Conservation (phyloP, 2,329 filamentous ascomycete genomes). For the Polychaeton citri region DNA sequence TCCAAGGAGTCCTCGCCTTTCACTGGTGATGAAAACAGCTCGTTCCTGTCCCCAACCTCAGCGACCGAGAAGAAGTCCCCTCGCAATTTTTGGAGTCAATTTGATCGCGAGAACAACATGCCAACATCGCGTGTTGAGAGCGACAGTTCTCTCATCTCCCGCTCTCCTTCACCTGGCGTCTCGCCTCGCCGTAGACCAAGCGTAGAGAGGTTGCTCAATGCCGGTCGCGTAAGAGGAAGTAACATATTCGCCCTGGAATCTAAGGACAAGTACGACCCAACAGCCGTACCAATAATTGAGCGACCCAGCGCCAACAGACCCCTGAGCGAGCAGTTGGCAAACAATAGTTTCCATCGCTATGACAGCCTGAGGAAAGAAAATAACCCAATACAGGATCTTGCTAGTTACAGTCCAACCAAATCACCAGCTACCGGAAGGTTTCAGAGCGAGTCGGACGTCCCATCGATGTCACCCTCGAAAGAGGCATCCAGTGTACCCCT, state of each 20-base stretch:
- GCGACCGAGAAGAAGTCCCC: slow-evolving; percentile 41
- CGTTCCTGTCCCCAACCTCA: slow-evolving; percentile 11
- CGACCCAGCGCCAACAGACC: slow-evolving; percentile 55
- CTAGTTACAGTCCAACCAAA: slow-evolving; percentile 10
- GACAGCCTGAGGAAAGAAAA: slow-evolving; percentile 32
- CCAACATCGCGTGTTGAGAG: slow-evolving; percentile 49
- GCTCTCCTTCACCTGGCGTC: slow-evolving; percentile 40
- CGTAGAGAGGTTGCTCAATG: slow-evolving; percentile 88
- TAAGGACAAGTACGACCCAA: slow-evolving; percentile 83
- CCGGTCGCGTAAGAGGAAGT: slow-evolving; percentile 94
- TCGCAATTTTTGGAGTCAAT: slow-evolving; percentile 76
- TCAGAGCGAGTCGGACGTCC: slow-evolving; percentile 49
- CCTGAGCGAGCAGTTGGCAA: slow-evolving; percentile 49
- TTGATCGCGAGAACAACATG: slow-evolving; percentile 43
- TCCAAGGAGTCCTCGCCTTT: slow-evolving; percentile 68
- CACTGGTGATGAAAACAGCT: slow-evolving; percentile 21
- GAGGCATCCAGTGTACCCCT: slow-evolving; percentile 14
- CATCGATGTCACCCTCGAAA: slow-evolving; percentile 44
- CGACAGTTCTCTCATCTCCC: slow-evolving; percentile 53
- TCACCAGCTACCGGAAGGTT: slow-evolving; percentile 24
- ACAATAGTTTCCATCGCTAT: slow-evolving; percentile 53
- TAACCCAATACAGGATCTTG: slow-evolving; percentile 13
- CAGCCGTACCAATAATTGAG: slow-evolving; percentile 63
- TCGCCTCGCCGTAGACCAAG: slow-evolving; percentile 61
- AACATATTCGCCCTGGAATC: slow-evolving; percentile 90